Conservation (phyloP, 805 yeast species). For the Saccharomyces paradoxus region DNA sequence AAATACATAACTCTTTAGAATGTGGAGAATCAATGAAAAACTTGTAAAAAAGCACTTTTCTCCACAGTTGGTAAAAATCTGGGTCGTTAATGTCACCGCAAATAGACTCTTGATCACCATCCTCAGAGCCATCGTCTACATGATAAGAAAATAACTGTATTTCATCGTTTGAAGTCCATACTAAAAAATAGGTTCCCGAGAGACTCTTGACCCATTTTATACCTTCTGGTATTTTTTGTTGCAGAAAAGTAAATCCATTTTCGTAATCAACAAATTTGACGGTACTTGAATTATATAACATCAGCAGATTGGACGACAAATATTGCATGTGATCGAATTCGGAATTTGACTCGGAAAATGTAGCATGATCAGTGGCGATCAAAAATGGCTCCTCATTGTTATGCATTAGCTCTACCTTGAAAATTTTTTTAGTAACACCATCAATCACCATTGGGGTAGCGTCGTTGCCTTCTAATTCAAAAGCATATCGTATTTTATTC, state of each 20-base stretch:
- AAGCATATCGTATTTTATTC: constrained; percentile 11
- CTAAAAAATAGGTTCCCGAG: constrained; percentile 13
- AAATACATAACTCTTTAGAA: constrained; percentile 17
- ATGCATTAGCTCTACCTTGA: constrained; percentile 6
- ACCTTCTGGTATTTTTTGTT: constrained; percentile 16
- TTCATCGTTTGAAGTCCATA: constrained; percentile 16
- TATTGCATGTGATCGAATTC: constrained; percentile 13
- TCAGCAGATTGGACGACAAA: constrained; percentile 14
- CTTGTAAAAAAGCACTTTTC: constrained; percentile 23
- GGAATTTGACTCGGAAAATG: constrained; percentile 17
- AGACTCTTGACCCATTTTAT: constrained; percentile 14
- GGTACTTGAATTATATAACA: constrained; percentile 11
- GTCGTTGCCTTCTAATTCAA: constrained; percentile 6
- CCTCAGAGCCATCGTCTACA: constrained; percentile 17
- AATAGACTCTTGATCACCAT: constrained; percentile 13
- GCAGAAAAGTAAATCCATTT: constrained; percentile 22
- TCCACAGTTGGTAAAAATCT: constrained; percentile 18
- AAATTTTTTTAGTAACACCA: constrained; percentile 13
- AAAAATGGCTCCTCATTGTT: constrained; percentile 8
- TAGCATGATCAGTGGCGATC: constrained; percentile 10
- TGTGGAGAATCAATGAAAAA: constrained; percentile 17
- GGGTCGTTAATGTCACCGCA: constrained; percentile 14
- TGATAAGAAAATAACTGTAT: constrained; percentile 18
- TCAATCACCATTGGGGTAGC: constrained; percentile 14
- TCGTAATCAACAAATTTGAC: constrained; percentile 22